Evolutionary conservation across 2,329 filamentous ascomycete genomes (phyloP).

Genomic region (Xenosphaeropsis pyriputrescens): DNA sequence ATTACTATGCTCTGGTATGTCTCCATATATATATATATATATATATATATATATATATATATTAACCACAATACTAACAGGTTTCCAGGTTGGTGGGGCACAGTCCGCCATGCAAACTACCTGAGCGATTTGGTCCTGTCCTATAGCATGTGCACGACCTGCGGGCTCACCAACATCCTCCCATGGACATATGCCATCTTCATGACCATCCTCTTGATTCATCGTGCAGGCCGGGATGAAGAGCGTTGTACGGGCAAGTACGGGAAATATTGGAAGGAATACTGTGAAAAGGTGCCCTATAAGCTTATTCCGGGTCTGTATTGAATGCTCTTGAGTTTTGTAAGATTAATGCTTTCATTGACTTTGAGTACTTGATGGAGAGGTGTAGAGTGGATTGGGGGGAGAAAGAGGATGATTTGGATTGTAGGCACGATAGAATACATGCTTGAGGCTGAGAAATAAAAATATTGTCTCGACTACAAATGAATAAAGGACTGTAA

Average conservation of each 20-base stretch:
- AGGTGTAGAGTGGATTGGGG: too few relatives aligned
- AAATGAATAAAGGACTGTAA: too few relatives aligned
- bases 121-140: slow-evolving; percentile 19
- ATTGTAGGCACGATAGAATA: too few relatives aligned
- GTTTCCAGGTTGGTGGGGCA: slow-evolving; percentile 20
- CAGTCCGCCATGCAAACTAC: slow-evolving; percentile 21
- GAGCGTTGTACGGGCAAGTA: slow-evolving; percentile 24
- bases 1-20: slow-evolving; percentile 4
- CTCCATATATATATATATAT: too few relatives aligned
- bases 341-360: too few relatives aligned
- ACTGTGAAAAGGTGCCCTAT: slow-evolving; percentile 23
- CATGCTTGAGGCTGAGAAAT: too few relatives aligned
- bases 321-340: background rate
- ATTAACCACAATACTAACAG: slow-evolving; percentile 2
- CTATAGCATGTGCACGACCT: slow-evolving; percentile 23
- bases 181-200: slow-evolving; percentile 26
- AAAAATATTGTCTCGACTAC: too few relatives aligned
- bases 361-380: too few relatives aligned
- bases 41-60: too few relatives aligned
- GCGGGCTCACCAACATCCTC: slow-evolving; percentile 19
- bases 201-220: slow-evolving; percentile 23
- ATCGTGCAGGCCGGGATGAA: slow-evolving; percentile 26
- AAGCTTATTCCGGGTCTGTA: slow-evolving; percentile 19
- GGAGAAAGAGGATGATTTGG: too few relatives aligned
- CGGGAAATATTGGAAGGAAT: slow-evolving; percentile 23